Percentiles rank a stretch among this genome's conserved stretches.
These are phyloP conservation scores for Wickerhamomyces xylosicus DNA, from an alignment of 805 yeast genomes.

Conservation along the genomic window DNA sequence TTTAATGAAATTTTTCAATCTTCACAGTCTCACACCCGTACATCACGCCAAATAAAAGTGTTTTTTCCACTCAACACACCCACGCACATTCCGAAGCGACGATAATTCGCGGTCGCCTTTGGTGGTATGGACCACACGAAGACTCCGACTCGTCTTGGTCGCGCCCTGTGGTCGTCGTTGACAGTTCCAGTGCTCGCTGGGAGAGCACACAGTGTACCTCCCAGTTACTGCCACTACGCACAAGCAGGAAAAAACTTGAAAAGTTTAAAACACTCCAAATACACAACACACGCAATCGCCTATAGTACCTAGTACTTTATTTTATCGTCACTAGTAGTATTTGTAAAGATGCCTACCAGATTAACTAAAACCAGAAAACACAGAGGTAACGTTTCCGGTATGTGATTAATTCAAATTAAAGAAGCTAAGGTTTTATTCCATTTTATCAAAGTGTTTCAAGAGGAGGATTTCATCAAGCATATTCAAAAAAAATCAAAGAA, in stretches of 20 bases:
- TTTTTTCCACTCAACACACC: neutral
- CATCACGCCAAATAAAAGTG: neutral
- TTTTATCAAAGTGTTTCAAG: neutral
- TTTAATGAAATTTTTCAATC: neutral
- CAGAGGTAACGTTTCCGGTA: slow-evolving; percentile 99
- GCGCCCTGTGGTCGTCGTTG: no score
- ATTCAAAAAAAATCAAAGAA: neutral
- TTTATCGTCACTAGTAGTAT: slow-evolving; percentile 15
- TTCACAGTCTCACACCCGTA: neutral
- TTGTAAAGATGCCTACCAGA: slow-evolving; percentile 88
- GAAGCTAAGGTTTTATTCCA: neutral
- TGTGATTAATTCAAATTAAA: slow-evolving; percentile 26
- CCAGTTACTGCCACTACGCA: slow-evolving; percentile 1
- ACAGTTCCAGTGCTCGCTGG: no score
- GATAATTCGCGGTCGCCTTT: neutral
- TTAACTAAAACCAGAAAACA: slow-evolving; percentile 98
- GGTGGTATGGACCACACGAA: no score
- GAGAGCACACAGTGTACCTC: no score
- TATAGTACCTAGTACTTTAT: neutral
- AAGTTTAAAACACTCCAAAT: slow-evolving; percentile 10
- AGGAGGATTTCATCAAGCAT: neutral
- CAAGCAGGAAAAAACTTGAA: slow-evolving; percentile 14
- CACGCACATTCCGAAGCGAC: neutral
- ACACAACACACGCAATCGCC: slow-evolving; percentile 3
- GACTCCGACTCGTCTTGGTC: no score